Evolutionary conservation across 2,329 filamentous ascomycete species (phyloP).

Genomic region (Fusarium sp.): DNA sequence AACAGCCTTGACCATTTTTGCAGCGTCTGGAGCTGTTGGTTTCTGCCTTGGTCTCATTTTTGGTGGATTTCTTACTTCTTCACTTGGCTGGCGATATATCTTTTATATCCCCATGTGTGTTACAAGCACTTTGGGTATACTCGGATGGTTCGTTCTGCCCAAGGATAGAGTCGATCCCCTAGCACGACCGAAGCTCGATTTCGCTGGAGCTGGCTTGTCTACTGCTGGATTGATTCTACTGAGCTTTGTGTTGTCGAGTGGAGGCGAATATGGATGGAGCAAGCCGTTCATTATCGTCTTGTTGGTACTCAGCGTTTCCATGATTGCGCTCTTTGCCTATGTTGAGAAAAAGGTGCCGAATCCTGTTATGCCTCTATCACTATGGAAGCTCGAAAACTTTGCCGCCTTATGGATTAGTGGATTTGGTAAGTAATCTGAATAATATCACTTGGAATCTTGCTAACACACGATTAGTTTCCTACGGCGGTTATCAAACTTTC

Average conservation of each 20-base stretch:
- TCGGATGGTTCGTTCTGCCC: conserved; percentile 36
- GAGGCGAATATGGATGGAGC: not conserved
- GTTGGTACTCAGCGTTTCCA: too few relatives aligned
- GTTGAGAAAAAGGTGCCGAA: too few relatives aligned
- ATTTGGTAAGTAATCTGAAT: too few relatives aligned
- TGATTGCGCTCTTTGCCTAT: too few relatives aligned
- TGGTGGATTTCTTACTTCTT: conserved; percentile 22
- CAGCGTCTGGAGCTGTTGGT: conserved; percentile 4
- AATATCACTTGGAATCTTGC: not conserved
- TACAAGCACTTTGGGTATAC: conserved; percentile 9
- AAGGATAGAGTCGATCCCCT: not conserved
- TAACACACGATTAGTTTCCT: not conserved
- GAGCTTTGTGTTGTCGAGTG: not conserved
- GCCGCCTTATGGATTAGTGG: too few relatives aligned
- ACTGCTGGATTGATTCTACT: not conserved
- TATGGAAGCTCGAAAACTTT: too few relatives aligned
- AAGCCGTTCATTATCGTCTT: not conserved
- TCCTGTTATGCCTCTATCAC: too few relatives aligned
- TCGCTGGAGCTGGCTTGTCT: not conserved
- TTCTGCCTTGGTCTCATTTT: conserved; percentile 18
- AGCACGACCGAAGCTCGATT: not conserved
- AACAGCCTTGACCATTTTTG: not conserved
- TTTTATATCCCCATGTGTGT: conserved; percentile 23
- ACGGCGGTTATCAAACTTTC: conserved; percentile 33
- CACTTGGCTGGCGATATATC: conserved; percentile 26